Conservation (phyloP, 176 grass and related monocot species). For the Microstegium vimineum region DNA sequence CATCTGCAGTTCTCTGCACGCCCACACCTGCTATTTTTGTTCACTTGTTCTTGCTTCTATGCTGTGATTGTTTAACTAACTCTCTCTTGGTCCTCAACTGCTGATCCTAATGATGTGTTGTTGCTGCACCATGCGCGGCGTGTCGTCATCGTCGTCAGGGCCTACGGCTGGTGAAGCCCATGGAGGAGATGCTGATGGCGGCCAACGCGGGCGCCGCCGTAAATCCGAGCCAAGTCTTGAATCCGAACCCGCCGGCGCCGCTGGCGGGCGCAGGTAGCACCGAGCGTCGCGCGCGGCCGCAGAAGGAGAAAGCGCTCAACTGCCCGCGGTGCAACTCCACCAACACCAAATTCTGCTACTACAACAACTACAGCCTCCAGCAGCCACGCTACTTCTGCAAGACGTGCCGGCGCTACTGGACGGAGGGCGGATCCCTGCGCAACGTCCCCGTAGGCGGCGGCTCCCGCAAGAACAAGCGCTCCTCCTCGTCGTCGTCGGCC, state of each 20-base stretch:
- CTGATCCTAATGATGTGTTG: conserved; percentile 35
- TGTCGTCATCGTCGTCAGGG: conserved; percentile 42
- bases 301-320: conserved; percentile 91
- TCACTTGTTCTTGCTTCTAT: conserved; percentile 46
- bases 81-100: no score
- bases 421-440: conserved; percentile 82
- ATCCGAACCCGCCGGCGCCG: conserved; percentile 6
- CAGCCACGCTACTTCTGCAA: conserved; percentile 99
- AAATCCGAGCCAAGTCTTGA: conserved; percentile 20
- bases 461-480: conserved; percentile 90
- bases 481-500: conserved; percentile 38
- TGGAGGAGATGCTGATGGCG: conserved; percentile 74
- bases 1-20: neutral
- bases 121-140: conserved; percentile 38
- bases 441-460: conserved; percentile 95
- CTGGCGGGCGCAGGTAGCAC: conserved; percentile 28
- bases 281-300: conserved; percentile 60
- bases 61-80: conserved; percentile 26
- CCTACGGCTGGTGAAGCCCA: conserved; percentile 73
- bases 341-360: conserved; percentile 99
- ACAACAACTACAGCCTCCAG: conserved; percentile 98
- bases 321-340: conserved; percentile 95
- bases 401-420: conserved; percentile 96
- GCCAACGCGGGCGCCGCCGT: conserved; percentile 10
- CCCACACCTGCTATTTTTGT: conserved; percentile 24